phyloP scores from a whole-genome alignment of 208 protist species.

The Crithidia acanthocephali region DNA sequence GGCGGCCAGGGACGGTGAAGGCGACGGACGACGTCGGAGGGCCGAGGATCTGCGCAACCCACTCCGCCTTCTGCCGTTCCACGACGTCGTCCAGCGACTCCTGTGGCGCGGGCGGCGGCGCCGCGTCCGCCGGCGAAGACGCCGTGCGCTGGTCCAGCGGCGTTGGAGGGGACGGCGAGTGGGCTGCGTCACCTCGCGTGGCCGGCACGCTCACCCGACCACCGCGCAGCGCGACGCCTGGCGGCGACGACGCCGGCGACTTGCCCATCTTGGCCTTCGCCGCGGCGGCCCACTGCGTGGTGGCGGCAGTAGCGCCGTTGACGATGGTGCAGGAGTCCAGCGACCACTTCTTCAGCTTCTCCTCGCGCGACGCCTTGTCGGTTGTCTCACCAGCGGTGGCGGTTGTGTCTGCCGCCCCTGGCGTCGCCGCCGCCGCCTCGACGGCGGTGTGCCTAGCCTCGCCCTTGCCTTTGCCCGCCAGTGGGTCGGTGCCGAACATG shows the following conservation, averaged over 20 bases:
- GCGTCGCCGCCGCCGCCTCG: neutral
- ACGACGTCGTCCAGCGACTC: slow-evolving; percentile 16
- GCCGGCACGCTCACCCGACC: neutral
- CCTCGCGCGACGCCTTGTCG: neutral
- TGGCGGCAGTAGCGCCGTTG: neutral
- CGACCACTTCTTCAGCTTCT: slow-evolving; percentile 23
- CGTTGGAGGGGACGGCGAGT: neutral
- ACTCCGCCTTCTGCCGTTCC: slow-evolving; percentile 34
- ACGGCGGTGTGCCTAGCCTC: neutral
- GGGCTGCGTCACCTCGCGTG: neutral
- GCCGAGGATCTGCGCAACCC: slow-evolving; percentile 76
- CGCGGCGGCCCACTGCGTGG: neutral
- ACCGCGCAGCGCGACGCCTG: neutral
- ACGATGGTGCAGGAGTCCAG: slow-evolving; percentile 11
- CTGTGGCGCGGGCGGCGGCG: neutral
- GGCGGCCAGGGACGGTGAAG: slow-evolving; percentile 31
- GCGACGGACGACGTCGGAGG: slow-evolving; percentile 9
- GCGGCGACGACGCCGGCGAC: neutral
- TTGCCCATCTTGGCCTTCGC: neutral
- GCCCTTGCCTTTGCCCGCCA: neutral
- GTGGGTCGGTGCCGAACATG: slow-evolving; percentile 4
- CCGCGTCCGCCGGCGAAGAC: neutral
- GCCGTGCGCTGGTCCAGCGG: neutral
- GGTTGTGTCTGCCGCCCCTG: too few relatives aligned
- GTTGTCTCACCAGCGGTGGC: neutral